Conservation (phyloP, 78 protist species). For the Mastigamoeba balamuthi region DNA sequence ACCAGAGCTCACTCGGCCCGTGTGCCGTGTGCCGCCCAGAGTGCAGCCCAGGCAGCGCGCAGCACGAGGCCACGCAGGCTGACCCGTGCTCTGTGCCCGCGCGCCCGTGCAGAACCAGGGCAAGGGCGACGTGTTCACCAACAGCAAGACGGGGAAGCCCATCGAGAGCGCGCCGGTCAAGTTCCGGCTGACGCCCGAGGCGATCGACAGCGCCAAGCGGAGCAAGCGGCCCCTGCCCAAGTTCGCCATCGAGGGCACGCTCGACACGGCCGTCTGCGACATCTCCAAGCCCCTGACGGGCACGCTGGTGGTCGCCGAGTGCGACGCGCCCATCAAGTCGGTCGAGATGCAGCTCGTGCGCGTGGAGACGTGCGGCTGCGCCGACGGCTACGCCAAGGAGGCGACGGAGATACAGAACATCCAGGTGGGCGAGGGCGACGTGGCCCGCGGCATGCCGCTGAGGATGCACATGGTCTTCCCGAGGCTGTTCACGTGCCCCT, state of each 20-base stretch:
- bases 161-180: slow-evolving; percentile 33
- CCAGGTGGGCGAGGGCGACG: slow-evolving; percentile 84
- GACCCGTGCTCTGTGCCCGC: no score
- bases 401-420: slow-evolving; percentile 75
- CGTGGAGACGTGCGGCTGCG: slow-evolving; percentile 72
- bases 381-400: slow-evolving; percentile 52
- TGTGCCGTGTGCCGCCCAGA: no score
- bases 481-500: slow-evolving; percentile 74
- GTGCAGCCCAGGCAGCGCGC: no score
- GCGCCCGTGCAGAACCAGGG: not conserved
- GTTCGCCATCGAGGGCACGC: slow-evolving; percentile 59
- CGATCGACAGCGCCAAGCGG: slow-evolving; percentile 40
- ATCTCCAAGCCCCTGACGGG: slow-evolving; percentile 68
- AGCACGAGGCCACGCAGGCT: no score
- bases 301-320: slow-evolving; percentile 36
- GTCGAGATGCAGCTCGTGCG: slow-evolving; percentile 86
- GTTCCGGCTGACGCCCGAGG: slow-evolving; percentile 49
- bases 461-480: slow-evolving; percentile 89
- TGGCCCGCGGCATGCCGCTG: slow-evolving; percentile 38
- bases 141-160: no score
- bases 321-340: slow-evolving; percentile 44
- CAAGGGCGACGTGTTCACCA: no score
- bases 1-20: no score
- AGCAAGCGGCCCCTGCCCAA: slow-evolving; percentile 41
- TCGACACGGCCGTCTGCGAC: slow-evolving; percentile 35